Evolutionary conservation across 2,329 filamentous ascomycete genomes (phyloP).

Genomic region (Arthrobotrys sphaeroides): DNA sequence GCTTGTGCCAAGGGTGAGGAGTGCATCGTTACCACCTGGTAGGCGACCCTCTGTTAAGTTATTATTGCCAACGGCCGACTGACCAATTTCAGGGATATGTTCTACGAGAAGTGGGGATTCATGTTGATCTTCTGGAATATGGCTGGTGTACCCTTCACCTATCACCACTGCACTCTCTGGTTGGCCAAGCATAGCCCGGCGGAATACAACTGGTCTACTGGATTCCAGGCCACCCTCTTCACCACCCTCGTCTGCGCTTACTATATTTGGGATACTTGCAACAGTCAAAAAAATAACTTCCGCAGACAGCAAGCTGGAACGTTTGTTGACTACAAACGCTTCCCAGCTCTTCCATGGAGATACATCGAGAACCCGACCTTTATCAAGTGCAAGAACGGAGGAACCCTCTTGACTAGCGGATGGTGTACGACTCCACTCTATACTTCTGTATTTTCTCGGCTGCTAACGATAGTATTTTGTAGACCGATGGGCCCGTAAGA

Average conservation of each 20-base stretch:
- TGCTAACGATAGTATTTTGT: background rate
- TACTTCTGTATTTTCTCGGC: slow-evolving; percentile 50
- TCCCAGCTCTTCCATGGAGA: slow-evolving; percentile 91
- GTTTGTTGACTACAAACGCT: slow-evolving; percentile 75
- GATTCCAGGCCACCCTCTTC: slow-evolving; percentile 70
- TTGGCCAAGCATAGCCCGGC: slow-evolving; percentile 83
- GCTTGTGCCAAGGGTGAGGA: slow-evolving; percentile 93
- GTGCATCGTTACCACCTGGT: slow-evolving; percentile 86
- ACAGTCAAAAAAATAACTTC: slow-evolving; percentile 94
- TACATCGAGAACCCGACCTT: slow-evolving; percentile 80
- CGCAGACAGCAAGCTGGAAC: slow-evolving; percentile 80
- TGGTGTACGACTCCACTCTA: slow-evolving; percentile 71
- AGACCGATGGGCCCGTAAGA: slow-evolving; percentile 78
- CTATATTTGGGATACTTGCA: slow-evolving; percentile 91
- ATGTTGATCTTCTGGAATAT: slow-evolving; percentile 99
- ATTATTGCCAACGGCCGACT: background rate
- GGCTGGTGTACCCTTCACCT: slow-evolving; percentile 86
- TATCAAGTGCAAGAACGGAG: slow-evolving; percentile 76
- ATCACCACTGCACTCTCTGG: slow-evolving; percentile 93
- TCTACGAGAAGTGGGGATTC: slow-evolving; percentile 96
- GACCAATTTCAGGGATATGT: slow-evolving; percentile 75
- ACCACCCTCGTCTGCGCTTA: slow-evolving; percentile 81
- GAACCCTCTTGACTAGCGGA: slow-evolving; percentile 81
- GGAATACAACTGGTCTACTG: slow-evolving; percentile 78
- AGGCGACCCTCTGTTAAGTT: slow-evolving; percentile 56